phyloP scores from a whole-genome alignment of 192 early-diverging fungal genomes.

The Entophlyctis helioformis region DNA sequence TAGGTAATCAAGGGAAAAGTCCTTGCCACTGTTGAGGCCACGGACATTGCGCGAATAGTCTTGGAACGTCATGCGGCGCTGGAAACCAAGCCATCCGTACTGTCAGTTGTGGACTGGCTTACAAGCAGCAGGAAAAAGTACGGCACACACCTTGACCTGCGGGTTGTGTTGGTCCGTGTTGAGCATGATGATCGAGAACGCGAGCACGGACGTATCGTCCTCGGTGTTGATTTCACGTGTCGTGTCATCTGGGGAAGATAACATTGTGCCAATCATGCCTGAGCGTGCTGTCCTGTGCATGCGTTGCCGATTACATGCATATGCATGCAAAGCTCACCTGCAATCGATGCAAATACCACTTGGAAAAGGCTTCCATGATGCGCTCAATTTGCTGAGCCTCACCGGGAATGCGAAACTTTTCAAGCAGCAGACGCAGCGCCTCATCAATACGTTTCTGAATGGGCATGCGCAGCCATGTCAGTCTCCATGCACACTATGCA shows the following conservation, averaged over 20 bases:
- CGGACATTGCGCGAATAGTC: constrained; percentile 83
- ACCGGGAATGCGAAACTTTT: constrained; percentile 90
- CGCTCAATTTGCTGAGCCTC: constrained; percentile 98
- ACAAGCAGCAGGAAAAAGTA: not conserved
- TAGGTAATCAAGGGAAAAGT: constrained; percentile 77
- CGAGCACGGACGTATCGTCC: constrained; percentile 76
- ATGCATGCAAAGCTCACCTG: constrained; percentile 11
- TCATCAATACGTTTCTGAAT: constrained; percentile 86
- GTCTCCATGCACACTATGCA: not conserved
- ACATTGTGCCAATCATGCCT: not conserved
- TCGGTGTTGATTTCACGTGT: constrained; percentile 58
- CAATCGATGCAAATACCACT: constrained; percentile 58
- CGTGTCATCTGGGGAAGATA: constrained; percentile 2
- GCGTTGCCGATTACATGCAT: too few species aligned
- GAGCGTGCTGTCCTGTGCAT: not conserved
- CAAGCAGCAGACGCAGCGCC: constrained; percentile 81
- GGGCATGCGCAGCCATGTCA: constrained; percentile 2
- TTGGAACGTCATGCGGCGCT: constrained; percentile 77
- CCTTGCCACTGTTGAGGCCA: constrained; percentile 72
- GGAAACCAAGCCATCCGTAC: constrained; percentile 10
- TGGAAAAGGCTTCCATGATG: constrained; percentile 84
- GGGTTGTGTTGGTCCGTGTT: constrained; percentile 98
- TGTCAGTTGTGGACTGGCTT: too few species aligned
- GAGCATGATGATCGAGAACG: constrained; percentile 92
- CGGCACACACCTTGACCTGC: constrained; percentile 54